Evolutionary conservation across 2,329 filamentous ascomycete genomes (phyloP).

Genomic region (Clonostachys solani): DNA sequence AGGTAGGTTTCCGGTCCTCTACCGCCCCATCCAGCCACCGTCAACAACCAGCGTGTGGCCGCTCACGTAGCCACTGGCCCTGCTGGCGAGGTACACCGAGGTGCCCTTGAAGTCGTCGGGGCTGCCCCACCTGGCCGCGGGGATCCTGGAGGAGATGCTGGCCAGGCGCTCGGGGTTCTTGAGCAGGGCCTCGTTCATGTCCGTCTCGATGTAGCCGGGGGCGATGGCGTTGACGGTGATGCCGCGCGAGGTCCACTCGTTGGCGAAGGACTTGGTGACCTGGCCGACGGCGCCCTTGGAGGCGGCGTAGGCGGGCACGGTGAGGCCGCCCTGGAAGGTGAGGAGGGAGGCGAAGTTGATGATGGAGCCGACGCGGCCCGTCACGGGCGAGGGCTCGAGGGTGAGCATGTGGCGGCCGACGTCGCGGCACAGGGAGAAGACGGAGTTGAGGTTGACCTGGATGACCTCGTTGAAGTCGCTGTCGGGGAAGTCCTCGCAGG

Average conservation of each 20-base stretch:
- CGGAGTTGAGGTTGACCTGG: constrained; percentile 80
- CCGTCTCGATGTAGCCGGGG: constrained; percentile 87
- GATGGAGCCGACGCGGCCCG: constrained; percentile 62
- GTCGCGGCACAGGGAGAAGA: constrained; percentile 76
- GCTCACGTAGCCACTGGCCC: constrained; percentile 74
- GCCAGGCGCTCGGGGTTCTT: constrained; percentile 64
- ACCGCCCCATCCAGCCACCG: constrained; percentile 91
- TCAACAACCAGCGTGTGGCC: constrained; percentile 82
- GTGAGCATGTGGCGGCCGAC: constrained; percentile 74
- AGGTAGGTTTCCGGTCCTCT: constrained; percentile 7
- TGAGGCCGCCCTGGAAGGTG: constrained; percentile 82
- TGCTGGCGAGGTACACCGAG: constrained; percentile 71
- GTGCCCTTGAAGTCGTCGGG: constrained; percentile 88
- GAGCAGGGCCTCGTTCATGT: constrained; percentile 86
- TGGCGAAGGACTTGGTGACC: constrained; percentile 78
- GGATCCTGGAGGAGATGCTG: constrained; percentile 77
- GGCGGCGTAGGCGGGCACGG: constrained; percentile 83
- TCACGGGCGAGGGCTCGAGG: constrained; percentile 39
- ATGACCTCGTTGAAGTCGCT: constrained; percentile 76
- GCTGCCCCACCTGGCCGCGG: constrained; percentile 76
- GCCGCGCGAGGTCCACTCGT: constrained; percentile 79
- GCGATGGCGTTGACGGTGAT: constrained; percentile 86
- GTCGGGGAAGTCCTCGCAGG: constrained; percentile 71
- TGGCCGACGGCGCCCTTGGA: constrained; percentile 83
- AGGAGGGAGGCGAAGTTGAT: constrained; percentile 83